Base-by-base conservation (phyloP, 2,329 filamentous ascomycete species). In the Albophoma yamanashiensis region DNA sequence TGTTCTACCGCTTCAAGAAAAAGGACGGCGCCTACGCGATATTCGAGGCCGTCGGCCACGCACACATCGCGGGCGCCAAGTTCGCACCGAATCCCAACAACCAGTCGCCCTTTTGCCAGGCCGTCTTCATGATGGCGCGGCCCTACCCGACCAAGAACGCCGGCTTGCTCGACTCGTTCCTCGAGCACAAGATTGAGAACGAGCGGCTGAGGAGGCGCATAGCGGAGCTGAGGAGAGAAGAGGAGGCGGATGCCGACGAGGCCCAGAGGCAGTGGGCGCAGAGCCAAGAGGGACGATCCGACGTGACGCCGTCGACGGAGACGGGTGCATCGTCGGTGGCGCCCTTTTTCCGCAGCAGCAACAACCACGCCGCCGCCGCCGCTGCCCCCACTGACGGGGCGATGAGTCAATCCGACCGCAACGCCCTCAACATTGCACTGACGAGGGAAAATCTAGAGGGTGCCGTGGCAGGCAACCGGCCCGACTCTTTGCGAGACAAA, bases 171-270 rank as follows among this genome's bases (percentile, higher is more conserved):
- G 92, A 97, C 74, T 95, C 92, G 0, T 97, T 97, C 68, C 79
- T 97, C 36, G 93, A 97, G 72, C 92, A 97, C 76, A 97, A 97
- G 74, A 93, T 96, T 59, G 93, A 97, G 73, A 96, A 97, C 68
- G 92, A 96, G 76, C 85, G 92, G 5, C 75, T 97, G 56, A 86
- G 85, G 68, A 89, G 91, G 67, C 86, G 91, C 52, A 96, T 97
- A 63, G 86, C 88, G 22, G 91, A 95, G 74, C 78, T 97, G 59
- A 90, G 89, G 66, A 82, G 84, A 62, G 93, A 97, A 73, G 93
- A 97, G 72, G 85, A 88, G 60, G 89, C 92, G 59, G 92, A 95
- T 62, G 80, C 82, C 20, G 88, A 89, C 61, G 83, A 86, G 60
- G 82, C 85, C 58, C 82, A 86, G 61, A 79, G 80, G 63, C 80